Base-by-base conservation (phyloP, 1,284 basidiomycete species). In the Ceratobasidium sp. region DNA sequence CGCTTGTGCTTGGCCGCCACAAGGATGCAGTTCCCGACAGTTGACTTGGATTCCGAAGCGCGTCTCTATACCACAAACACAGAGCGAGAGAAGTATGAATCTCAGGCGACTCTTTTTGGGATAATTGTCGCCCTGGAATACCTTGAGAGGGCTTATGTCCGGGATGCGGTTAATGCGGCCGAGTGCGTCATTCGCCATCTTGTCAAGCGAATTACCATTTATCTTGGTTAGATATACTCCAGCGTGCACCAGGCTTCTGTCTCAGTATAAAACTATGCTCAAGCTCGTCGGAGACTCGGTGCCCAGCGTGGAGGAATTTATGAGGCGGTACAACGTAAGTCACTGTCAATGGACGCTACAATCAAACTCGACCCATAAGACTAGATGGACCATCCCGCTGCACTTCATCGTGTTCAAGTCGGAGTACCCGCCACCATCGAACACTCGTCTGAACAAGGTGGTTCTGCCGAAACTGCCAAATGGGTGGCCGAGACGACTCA, bases 401-500 rank as follows among this genome's bases (percentile, higher is more conserved):
- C 96, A 1, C 83, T 96, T 31, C 95, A 98, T 81, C 86, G 96
- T 37, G 85, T 99, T 41, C 88, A 90, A 79, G 93, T 98, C 1
- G 97, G 97, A 9, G 95, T 98, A 0, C 97, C 97, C 1, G 97
- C 98, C 0, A 98, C 96, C 0, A 92, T 98, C 0, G 96, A 98
- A 81, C 97, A 99, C 81, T 83, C 83, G 8, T 81, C 94, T 84
- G 78, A 94, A 87, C 81, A 93, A 88, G 83, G 89, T 86, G 77
- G 76, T 49, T 83, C 82, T 0, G 91, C 91, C 4, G 96, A 98
- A 82, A 94, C 94, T 0, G 94, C 94, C 37, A 97, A 98, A 83
- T 95, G 94, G 91, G 95, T 99, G n/a, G 97, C 97, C 4, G 96
- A 98, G 82, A 98, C 96, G 3, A 99, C 98, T 0, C 95, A 98